Conservation (phyloP, 495 filamentous ascomycete genomes). For the Paragyromitra xinjiangensis region DNA sequence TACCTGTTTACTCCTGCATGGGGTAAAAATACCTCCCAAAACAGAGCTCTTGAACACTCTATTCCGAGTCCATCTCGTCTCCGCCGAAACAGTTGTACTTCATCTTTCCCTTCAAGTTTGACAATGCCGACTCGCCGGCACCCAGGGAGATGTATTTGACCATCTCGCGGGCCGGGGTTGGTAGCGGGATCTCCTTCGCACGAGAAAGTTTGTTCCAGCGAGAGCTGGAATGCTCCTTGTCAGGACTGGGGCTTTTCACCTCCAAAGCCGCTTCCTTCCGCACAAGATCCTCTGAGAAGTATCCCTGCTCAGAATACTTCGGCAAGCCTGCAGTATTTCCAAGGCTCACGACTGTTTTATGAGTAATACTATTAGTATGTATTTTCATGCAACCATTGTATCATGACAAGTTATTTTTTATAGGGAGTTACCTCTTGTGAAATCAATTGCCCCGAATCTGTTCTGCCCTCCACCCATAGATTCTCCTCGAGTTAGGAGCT, state of each 20-base stretch:
- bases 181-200: not conserved
- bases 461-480: not conserved
- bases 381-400: not conserved
- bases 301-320: slow-evolving; percentile 16
- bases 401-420: not conserved
- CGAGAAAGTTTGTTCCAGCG: not conserved
- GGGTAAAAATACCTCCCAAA: not conserved
- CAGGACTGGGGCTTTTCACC: not conserved
- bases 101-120: not conserved
- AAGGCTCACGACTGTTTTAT: slow-evolving; percentile 5
- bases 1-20: no score
- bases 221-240: not conserved
- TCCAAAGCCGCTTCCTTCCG: not conserved
- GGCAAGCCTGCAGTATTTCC: slow-evolving; percentile 13
- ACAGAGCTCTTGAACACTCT: not conserved
- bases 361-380: not conserved
- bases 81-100: slow-evolving; percentile 11
- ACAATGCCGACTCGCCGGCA: not conserved
- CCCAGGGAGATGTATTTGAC: not conserved
- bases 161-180: not conserved
- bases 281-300: slow-evolving; percentile 26
- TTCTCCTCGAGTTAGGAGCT: not conserved
- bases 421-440: not conserved
- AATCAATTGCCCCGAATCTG: not conserved
- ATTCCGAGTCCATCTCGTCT: slow-evolving; percentile 6